Percentiles rank a stretch among this genome's conserved stretches.
Conservation (phyloP, 495 filamentous ascomycete species). For the Jackrogersella minutella region DNA sequence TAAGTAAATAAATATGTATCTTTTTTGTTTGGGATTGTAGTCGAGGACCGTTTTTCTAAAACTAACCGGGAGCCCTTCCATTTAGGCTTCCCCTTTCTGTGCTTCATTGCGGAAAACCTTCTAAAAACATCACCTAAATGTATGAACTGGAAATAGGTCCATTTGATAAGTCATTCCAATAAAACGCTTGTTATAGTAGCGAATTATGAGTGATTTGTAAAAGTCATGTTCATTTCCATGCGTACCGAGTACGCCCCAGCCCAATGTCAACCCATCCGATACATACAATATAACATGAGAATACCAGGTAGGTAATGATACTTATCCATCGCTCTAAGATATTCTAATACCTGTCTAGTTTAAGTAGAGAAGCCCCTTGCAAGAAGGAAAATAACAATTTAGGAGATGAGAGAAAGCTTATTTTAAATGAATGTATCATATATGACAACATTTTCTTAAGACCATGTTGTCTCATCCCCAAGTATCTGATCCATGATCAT, state of each 20-base stretch:
- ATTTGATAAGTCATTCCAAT: too few species aligned
- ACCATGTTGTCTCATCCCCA: neutral
- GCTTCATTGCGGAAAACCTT: too few species aligned
- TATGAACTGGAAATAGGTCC: too few species aligned
- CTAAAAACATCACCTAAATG: too few species aligned
- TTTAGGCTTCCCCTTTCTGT: too few species aligned
- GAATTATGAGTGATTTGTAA: neutral
- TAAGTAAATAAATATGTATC: too few species aligned
- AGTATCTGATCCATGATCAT: slow-evolving; percentile 38
- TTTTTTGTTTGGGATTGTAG: too few species aligned
- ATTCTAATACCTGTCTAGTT: neutral
- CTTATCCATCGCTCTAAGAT: neutral
- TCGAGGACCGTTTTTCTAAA: too few species aligned
- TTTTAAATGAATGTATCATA: too few species aligned
- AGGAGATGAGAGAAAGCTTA: neutral
- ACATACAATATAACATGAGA: slow-evolving; percentile 10
- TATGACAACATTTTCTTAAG: neutral
- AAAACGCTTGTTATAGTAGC: too few species aligned
- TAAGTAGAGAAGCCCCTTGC: neutral
- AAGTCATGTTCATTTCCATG: neutral
- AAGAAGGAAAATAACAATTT: neutral
- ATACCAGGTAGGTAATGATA: neutral
- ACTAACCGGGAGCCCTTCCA: too few species aligned
- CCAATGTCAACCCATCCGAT: slow-evolving; percentile 5
- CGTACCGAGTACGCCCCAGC: slow-evolving; percentile 7